Evolutionary conservation across 805 yeast species (phyloP).

Genomic region (Candida coleopterorum): DNA sequence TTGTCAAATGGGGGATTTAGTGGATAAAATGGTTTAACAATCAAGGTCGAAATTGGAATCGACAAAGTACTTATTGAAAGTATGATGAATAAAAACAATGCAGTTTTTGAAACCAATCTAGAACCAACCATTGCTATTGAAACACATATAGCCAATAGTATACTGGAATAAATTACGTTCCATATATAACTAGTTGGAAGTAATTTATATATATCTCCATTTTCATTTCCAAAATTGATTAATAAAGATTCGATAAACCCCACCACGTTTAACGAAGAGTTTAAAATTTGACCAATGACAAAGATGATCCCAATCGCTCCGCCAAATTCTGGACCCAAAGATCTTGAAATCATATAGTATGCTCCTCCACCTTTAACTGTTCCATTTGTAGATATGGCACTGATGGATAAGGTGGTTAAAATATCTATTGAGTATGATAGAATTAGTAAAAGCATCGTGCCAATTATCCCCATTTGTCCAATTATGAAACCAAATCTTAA

Average conservation of each 20-base stretch:
- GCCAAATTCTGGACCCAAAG: constrained; percentile 97
- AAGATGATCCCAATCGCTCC: constrained; percentile 95
- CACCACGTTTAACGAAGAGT: constrained; percentile 88
- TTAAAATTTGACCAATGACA: constrained; percentile 89
- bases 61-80: constrained; percentile 70
- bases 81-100: constrained; percentile 64
- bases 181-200: constrained; percentile 71
- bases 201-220: constrained; percentile 51
- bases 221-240: constrained; percentile 62
- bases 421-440: constrained; percentile 78
- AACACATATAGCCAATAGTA: constrained; percentile 66
- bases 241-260: constrained; percentile 91
- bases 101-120: constrained; percentile 74
- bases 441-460: constrained; percentile 61
- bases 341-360: constrained; percentile 92
- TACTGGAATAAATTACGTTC: constrained; percentile 67
- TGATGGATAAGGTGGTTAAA: constrained; percentile 81
- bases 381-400: constrained; percentile 97
- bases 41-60: constrained; percentile 71
- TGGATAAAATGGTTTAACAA: constrained; percentile 55
- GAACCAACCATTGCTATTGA: constrained; percentile 78
- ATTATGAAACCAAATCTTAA: constrained; percentile 91
- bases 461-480: constrained; percentile 90
- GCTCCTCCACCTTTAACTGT: constrained; percentile 98
- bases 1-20: constrained; percentile 43